These are phyloP conservation scores for Ganoderma lingzhi DNA, from an alignment of 1,284 basidiomycete species.

Conservation along the genomic window DNA sequence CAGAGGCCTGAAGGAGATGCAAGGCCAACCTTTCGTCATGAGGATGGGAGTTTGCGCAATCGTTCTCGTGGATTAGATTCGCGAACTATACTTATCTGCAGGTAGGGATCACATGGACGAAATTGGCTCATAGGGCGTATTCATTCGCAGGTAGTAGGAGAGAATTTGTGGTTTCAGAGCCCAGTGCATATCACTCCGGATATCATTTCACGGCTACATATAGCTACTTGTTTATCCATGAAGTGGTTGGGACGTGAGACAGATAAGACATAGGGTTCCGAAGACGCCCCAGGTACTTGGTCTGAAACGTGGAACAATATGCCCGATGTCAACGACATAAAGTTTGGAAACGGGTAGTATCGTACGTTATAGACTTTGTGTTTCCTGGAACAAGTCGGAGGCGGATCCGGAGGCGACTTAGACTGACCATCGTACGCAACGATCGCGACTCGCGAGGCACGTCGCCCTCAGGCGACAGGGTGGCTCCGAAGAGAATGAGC, in stretches of 20 bases:
- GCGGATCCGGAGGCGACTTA: background rate
- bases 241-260: background rate
- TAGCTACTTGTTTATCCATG: background rate
- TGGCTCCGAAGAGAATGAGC: background rate
- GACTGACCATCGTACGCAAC: background rate
- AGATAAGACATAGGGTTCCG: background rate
- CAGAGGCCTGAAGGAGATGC: background rate
- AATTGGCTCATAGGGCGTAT: background rate
- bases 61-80: conserved; percentile 13
- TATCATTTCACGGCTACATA: no score
- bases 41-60: conserved; percentile 19
- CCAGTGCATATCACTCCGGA: background rate
- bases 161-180: background rate
- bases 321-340: background rate
- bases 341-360: background rate
- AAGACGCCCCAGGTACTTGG: no score
- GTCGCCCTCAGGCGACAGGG: background rate
- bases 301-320: background rate
- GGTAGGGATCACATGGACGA: background rate
- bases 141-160: no score
- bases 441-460: background rate
- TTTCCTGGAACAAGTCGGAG: background rate
- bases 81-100: no score
- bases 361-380: background rate
- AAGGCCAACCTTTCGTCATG: conserved; percentile 13